These are phyloP conservation scores for Verbena officinalis DNA, from an alignment of 257 asterid species.

Conservation along the genomic window DNA sequence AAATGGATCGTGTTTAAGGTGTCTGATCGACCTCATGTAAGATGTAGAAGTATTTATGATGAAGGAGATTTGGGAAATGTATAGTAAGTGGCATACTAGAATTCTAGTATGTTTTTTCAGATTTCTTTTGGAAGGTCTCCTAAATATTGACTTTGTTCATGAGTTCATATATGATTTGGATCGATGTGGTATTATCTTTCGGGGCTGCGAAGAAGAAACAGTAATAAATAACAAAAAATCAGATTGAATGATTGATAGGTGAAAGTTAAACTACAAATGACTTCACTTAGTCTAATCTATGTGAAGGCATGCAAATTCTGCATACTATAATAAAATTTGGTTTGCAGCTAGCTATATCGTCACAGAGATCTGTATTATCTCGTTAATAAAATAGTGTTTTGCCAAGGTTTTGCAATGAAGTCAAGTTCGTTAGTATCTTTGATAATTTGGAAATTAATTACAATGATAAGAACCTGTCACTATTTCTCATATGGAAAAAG, in stretches of 20 bases:
- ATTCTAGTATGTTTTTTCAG: background rate
- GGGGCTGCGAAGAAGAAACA: background rate
- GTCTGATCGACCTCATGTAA: background rate
- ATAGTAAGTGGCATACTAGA: background rate
- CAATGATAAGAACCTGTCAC: background rate
- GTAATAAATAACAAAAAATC: background rate
- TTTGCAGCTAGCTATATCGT: background rate
- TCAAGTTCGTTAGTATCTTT: background rate
- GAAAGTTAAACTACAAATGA: conserved; percentile 11
- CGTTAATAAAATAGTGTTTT: background rate
- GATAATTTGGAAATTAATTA: background rate
- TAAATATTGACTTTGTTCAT: background rate
- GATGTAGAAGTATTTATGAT: background rate
- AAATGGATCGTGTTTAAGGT: conserved; percentile 1
- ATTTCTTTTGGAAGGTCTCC: background rate
- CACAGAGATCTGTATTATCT: background rate
- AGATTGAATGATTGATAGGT: background rate
- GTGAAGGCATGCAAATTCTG: background rate
- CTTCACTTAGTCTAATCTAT: conserved; percentile 2
- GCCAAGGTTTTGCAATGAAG: background rate
- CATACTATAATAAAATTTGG: no score
- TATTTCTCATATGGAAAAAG: background rate
- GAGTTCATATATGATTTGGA: background rate
- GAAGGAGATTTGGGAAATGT: conserved; percentile 5
- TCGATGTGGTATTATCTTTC: background rate